phyloP scores from a whole-genome alignment of 2,329 filamentous ascomycete species.

The Neurospora sp. region DNA sequence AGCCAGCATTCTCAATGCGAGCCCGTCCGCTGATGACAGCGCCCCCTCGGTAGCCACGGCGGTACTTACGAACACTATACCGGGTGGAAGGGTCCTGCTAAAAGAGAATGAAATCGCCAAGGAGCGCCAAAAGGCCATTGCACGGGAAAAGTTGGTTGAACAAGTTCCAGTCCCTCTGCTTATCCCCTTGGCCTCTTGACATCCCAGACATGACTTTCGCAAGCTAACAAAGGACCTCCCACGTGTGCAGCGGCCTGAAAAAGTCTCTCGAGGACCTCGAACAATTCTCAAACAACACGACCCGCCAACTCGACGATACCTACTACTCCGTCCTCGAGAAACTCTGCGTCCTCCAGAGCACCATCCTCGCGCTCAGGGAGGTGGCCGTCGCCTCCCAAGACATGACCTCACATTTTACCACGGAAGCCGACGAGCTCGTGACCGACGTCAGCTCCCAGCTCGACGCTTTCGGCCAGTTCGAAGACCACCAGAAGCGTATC shows the following conservation, averaged over 20 bases:
- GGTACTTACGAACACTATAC: neutral
- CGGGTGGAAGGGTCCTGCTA: neutral
- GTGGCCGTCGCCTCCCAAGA: slow-evolving; percentile 53
- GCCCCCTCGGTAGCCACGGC: neutral
- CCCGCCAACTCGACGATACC: slow-evolving; percentile 59
- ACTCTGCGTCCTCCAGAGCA: slow-evolving; percentile 52
- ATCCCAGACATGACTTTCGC: neutral
- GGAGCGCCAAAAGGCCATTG: slow-evolving; percentile 31
- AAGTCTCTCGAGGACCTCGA: slow-evolving; percentile 45
- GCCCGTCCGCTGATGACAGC: slow-evolving; percentile 15
- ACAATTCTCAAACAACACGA: slow-evolving; percentile 51
- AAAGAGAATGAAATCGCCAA: slow-evolving; percentile 31
- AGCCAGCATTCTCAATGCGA: slow-evolving; percentile 16
- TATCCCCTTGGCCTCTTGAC: slow-evolving; percentile 6
- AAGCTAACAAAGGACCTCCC: slow-evolving; percentile 4
- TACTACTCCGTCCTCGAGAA: slow-evolving; percentile 68
- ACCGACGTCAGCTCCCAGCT: slow-evolving; percentile 53
- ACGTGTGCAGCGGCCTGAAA: slow-evolving; percentile 35
- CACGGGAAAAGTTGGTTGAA: slow-evolving; percentile 29
- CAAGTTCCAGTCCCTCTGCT: neutral
- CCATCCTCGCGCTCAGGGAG: slow-evolving; percentile 54
- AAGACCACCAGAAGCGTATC: slow-evolving; percentile 55
- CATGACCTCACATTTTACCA: slow-evolving; percentile 48
- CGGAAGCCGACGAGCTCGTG: slow-evolving; percentile 49
- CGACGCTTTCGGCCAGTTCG: slow-evolving; percentile 50